Percentiles rank a stretch among this genome's conserved stretches.
Evolutionary conservation across 129 eudicot genomes (phyloP).

Genomic region (Flaveria sonorensis): DNA sequence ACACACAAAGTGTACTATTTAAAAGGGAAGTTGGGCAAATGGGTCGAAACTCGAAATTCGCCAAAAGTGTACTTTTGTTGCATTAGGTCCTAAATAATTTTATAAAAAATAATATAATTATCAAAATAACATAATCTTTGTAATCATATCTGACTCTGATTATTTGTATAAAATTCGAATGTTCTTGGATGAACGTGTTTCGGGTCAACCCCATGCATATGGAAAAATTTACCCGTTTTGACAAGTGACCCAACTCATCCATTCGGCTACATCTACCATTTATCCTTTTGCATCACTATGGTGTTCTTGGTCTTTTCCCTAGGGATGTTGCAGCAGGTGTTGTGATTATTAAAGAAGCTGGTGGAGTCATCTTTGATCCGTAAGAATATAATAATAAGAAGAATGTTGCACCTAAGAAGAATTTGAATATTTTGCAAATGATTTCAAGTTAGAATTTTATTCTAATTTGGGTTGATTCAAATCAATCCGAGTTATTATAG

Average conservation of each 20-base stretch:
- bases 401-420: neutral
- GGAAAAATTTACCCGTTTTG: neutral
- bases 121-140: neutral
- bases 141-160: neutral
- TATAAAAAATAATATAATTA: neutral
- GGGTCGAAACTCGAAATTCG: neutral
- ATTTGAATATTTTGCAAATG: neutral
- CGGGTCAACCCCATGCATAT: neutral
- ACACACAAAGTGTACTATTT: no score
- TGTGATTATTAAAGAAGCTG: slow-evolving; percentile 94
- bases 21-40: neutral
- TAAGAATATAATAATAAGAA: slow-evolving; percentile 44
- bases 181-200: neutral
- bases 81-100: neutral
- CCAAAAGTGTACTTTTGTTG: neutral
- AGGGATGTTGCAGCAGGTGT: slow-evolving; percentile 98
- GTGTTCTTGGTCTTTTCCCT: slow-evolving; percentile 20
- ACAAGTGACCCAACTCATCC: neutral
- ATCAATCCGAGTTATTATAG: neutral
- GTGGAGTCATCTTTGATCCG: slow-evolving; percentile 95
- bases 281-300: slow-evolving; percentile 1
- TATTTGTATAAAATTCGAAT: neutral
- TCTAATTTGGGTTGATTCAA: no score
- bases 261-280: neutral
- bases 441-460: no score